Percentiles rank a stretch among this genome's conserved stretches.
These are phyloP conservation scores for Fusarium newnesense DNA, from an alignment of 2,329 filamentous ascomycete species.

Conservation along the genomic window DNA sequence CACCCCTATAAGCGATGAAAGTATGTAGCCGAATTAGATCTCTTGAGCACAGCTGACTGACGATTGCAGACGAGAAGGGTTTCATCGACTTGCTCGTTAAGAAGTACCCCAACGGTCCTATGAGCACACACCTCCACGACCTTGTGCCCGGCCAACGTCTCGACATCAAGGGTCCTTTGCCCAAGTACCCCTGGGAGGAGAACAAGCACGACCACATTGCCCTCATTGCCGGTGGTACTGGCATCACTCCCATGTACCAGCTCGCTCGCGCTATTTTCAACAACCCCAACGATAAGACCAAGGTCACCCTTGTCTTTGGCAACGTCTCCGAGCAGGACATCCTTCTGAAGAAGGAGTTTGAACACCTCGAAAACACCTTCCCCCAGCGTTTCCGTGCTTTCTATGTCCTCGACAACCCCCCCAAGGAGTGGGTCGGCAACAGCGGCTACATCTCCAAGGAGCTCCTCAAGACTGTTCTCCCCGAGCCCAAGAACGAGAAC, in stretches of 20 bases:
- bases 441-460: constrained; percentile 91
- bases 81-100: constrained; percentile 92
- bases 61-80: constrained; percentile 72
- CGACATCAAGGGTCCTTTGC: constrained; percentile 93
- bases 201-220: constrained; percentile 96
- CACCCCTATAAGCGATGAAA: constrained; percentile 89
- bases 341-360: constrained; percentile 85
- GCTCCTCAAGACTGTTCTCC: constrained; percentile 91
- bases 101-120: constrained; percentile 87
- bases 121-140: constrained; percentile 89
- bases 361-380: constrained; percentile 91
- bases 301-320: constrained; percentile 94
- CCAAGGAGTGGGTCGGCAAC: constrained; percentile 80
- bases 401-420: constrained; percentile 87
- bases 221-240: constrained; percentile 92
- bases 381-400: constrained; percentile 95
- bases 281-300: constrained; percentile 96
- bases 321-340: constrained; percentile 93
- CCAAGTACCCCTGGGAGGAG: constrained; percentile 87
- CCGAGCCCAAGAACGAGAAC: constrained; percentile 90
- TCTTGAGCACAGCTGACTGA: constrained; percentile 15
- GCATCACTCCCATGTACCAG: constrained; percentile 99
- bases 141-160: constrained; percentile 85
- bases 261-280: constrained; percentile 91
- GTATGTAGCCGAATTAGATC: constrained; percentile 54